Evolutionary conservation across 1,139 yeast species (phyloP).

Genomic region (Yamadazyma taylorii): DNA sequence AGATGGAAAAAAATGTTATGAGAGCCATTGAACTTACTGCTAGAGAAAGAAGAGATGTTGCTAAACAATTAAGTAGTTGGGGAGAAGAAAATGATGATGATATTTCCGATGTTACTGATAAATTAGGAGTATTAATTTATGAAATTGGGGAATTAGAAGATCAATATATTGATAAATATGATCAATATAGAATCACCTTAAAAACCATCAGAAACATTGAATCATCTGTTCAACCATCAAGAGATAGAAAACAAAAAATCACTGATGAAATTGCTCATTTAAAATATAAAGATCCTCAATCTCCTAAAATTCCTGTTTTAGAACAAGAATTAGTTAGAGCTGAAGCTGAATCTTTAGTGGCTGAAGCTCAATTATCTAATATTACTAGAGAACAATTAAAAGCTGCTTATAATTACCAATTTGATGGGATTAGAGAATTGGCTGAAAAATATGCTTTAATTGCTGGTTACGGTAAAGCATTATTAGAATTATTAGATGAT

Average conservation of each 20-base stretch:
- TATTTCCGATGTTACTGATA: constrained; percentile 94
- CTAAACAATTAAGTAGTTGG: constrained; percentile 94
- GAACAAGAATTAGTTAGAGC: constrained; percentile 99
- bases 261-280: constrained; percentile 97
- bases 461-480: constrained; percentile 98
- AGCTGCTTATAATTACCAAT: constrained; percentile 96
- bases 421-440: constrained; percentile 94
- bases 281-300: constrained; percentile 97
- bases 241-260: constrained; percentile 96
- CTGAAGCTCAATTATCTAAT: constrained; percentile 97
- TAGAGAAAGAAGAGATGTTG: constrained; percentile 94
- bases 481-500: constrained; percentile 93
- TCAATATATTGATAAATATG: constrained; percentile 96
- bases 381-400: constrained; percentile 97
- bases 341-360: constrained; percentile 97
- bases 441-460: constrained; percentile 94
- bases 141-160: constrained; percentile 98
- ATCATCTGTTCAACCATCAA: constrained; percentile 95
- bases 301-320: constrained; percentile 90
- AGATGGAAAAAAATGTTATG: constrained; percentile 96
- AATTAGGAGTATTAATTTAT: constrained; percentile 90
- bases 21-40: constrained; percentile 92
- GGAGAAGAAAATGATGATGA: constrained; percentile 98
- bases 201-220: constrained; percentile 95
- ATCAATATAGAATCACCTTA: constrained; percentile 94